These are phyloP conservation scores for Selaginella tamariscina DNA, from an alignment of 75 land plant species.

Conservation along the genomic window DNA sequence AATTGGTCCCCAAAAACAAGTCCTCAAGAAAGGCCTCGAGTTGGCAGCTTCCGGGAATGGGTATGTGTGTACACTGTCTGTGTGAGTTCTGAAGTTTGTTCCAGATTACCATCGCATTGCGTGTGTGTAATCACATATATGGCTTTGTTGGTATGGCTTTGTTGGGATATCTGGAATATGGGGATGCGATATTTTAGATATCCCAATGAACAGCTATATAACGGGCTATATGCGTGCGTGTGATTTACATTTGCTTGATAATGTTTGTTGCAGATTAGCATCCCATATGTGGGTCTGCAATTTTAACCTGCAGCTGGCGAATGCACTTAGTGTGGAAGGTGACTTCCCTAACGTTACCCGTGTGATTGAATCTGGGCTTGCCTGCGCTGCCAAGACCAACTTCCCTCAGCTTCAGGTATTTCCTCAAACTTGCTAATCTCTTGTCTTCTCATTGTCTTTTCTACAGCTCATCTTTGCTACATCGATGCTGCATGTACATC, in stretches of 20 bases:
- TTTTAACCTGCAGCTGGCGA: slow-evolving; percentile 86
- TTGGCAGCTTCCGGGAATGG: slow-evolving; percentile 37
- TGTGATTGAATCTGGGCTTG: slow-evolving; percentile 42
- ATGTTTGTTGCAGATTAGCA: slow-evolving; percentile 31
- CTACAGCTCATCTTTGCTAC: slow-evolving; percentile 76
- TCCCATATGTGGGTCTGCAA: slow-evolving; percentile 76
- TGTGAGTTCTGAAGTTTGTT: too few relatives aligned
- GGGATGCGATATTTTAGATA: too few relatives aligned
- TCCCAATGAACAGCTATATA: too few relatives aligned
- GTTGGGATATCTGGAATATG: too few relatives aligned
- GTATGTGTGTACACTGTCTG: too few relatives aligned
- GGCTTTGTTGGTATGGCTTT: too few relatives aligned
- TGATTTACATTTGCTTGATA: neutral
- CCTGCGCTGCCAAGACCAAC: slow-evolving; percentile 37
- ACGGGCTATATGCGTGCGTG: too few relatives aligned
- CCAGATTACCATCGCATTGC: too few relatives aligned
- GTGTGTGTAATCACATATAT: too few relatives aligned
- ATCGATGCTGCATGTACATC: slow-evolving; percentile 65
- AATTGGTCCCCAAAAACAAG: slow-evolving; percentile 53
- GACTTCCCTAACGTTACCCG: slow-evolving; percentile 55
- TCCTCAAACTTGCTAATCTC: neutral
- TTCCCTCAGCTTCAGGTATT: slow-evolving; percentile 55
- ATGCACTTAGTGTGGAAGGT: slow-evolving; percentile 62
- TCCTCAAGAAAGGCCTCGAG: slow-evolving; percentile 58
- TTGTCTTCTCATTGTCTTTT: neutral